Evolutionary conservation across 352 stramenopile genomes (phyloP).

Genomic region (Globisporangium camurandrum): DNA sequence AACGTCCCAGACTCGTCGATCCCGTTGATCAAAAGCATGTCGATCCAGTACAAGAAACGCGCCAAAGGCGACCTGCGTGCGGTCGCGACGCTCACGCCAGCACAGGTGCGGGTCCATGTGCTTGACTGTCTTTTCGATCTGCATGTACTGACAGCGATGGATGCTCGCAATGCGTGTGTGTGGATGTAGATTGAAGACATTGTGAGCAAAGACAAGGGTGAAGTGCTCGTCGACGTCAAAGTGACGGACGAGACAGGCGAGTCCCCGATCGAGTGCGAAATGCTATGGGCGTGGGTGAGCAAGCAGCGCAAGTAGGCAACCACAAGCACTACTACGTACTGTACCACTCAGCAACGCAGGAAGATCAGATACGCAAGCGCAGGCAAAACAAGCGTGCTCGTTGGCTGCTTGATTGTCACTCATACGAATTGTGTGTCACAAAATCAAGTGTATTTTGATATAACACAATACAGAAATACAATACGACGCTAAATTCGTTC

Average conservation of each 20-base stretch:
- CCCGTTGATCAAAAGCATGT: slow-evolving; percentile 82
- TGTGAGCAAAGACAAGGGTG: slow-evolving; percentile 56
- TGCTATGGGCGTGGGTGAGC: slow-evolving; percentile 80
- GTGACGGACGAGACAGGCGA: slow-evolving; percentile 70
- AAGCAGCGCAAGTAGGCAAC: slow-evolving; percentile 46
- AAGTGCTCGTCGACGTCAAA: slow-evolving; percentile 58
- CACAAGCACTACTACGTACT: too few relatives aligned
- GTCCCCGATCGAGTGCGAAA: slow-evolving; percentile 73
- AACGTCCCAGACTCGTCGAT: slow-evolving; percentile 80
- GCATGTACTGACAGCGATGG: too few relatives aligned
- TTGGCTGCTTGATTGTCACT: too few relatives aligned
- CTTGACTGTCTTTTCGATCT: background rate
- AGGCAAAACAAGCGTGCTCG: too few relatives aligned
- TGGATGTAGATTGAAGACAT: slow-evolving; percentile 39
- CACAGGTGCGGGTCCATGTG: slow-evolving; percentile 31
- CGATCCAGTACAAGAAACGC: slow-evolving; percentile 65
- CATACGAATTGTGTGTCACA: too few relatives aligned
- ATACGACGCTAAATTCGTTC: too few relatives aligned
- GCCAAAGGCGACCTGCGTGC: slow-evolving; percentile 64
- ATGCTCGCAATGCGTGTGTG: too few relatives aligned
- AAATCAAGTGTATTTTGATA: too few relatives aligned
- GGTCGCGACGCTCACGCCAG: slow-evolving; percentile 55
- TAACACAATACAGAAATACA: too few relatives aligned
- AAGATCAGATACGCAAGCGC: too few relatives aligned
- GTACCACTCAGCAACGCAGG: too few relatives aligned